Percentiles rank a stretch among this genome's conserved stretches.
phyloP scores from a whole-genome alignment of 1,139 yeast species.

The Citeromyces hawaiiensis region DNA sequence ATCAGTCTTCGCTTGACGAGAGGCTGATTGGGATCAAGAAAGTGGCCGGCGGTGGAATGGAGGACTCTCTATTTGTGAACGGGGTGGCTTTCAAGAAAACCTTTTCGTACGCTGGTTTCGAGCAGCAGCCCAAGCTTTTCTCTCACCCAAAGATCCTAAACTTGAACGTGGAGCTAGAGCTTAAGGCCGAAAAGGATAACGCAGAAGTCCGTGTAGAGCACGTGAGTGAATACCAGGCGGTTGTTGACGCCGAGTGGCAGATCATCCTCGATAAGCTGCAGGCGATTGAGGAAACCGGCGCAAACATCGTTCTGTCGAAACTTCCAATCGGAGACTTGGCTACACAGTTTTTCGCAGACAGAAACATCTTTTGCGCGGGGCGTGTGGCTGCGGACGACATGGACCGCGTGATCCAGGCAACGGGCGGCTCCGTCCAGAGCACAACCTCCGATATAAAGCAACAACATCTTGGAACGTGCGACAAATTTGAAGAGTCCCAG shows the following conservation, averaged over 20 bases:
- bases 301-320: conserved; percentile 84
- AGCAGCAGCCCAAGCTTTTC: conserved; percentile 91
- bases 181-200: conserved; percentile 96
- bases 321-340: conserved; percentile 97
- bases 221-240: conserved; percentile 87
- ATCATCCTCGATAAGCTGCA: conserved; percentile 79
- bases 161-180: conserved; percentile 85
- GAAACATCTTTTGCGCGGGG: conserved; percentile 95
- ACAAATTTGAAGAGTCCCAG: conserved; percentile 78
- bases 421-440: conserved; percentile 85
- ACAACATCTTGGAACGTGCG: conserved; percentile 79
- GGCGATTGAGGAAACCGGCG: conserved; percentile 75
- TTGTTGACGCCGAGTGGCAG: conserved; percentile 98
- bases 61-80: conserved; percentile 75
- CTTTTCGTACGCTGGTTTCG: conserved; percentile 94
- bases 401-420: conserved; percentile 88
- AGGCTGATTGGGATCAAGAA: conserved; percentile 87
- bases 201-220: conserved; percentile 98
- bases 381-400: conserved; percentile 82
- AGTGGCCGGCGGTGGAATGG: conserved; percentile 94
- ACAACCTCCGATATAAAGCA: conserved; percentile 70
- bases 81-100: conserved; percentile 98
- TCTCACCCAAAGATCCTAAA: conserved; percentile 69
- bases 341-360: conserved; percentile 94
- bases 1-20: conserved; percentile 77